Conservation (phyloP, 768 basidiomycete species). For the Mycena floridula region DNA sequence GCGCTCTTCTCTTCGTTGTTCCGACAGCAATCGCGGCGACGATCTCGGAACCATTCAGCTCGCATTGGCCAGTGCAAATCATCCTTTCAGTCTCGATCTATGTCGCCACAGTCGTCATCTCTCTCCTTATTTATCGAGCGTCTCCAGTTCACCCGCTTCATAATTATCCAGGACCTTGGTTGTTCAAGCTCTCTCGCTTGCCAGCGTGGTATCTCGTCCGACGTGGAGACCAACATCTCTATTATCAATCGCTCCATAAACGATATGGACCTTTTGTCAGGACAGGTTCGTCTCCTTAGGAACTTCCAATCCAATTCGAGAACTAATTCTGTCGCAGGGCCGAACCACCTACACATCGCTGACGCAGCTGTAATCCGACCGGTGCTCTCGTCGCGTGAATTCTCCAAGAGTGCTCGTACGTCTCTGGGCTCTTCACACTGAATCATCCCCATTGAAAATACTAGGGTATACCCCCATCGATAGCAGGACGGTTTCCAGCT, state of each 20-base stretch:
- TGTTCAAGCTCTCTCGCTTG: slow-evolving; percentile 22
- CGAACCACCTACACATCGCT: slow-evolving; percentile 30
- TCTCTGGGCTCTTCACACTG: not conserved
- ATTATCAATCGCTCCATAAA: slow-evolving; percentile 18
- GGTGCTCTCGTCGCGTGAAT: slow-evolving; percentile 17
- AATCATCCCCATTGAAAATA: not conserved
- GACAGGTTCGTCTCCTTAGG: slow-evolving; percentile 16
- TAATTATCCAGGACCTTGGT: slow-evolving; percentile 27
- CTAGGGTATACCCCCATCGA: no score
- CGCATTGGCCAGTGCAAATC: no score
- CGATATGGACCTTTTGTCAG: slow-evolving; percentile 26
- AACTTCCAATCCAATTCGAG: slow-evolving; percentile 1
- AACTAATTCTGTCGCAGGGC: slow-evolving; percentile 20
- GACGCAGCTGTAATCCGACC: slow-evolving; percentile 15
- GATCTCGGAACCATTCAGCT: no score
- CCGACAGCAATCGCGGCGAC: no score
- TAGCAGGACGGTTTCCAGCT: no score
- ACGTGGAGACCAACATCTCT: slow-evolving; percentile 14
- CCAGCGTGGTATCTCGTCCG: slow-evolving; percentile 13
- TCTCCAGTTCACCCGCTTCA: slow-evolving; percentile 32
- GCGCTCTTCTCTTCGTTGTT: no score
- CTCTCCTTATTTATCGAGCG: no score
- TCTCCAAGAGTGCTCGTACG: not conserved
- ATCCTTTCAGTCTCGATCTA: no score
- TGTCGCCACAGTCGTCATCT: no score